Evolutionary conservation across 345 rosid genomes (phyloP).

Genomic region (Fremontodendron californicum): DNA sequence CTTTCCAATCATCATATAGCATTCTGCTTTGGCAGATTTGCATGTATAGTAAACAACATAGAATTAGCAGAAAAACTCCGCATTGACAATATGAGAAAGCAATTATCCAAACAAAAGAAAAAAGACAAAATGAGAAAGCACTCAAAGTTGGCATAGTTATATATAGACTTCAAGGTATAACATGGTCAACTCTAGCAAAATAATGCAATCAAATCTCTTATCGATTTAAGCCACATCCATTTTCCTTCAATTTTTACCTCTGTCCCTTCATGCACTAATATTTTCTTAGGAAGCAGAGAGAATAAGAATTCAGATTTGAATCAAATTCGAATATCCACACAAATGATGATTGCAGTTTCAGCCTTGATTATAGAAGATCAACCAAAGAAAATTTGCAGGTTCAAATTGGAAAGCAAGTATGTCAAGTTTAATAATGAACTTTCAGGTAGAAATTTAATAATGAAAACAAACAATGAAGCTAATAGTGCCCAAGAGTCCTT

Average conservation of each 20-base stretch:
- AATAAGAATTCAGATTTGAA: background rate
- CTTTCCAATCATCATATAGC: background rate
- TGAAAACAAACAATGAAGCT: background rate
- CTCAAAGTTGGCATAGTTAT: background rate
- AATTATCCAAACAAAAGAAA: too few species aligned
- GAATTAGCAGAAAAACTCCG: background rate
- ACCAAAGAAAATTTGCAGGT: background rate
- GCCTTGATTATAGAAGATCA: background rate
- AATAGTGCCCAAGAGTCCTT: background rate
- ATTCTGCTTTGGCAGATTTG: background rate
- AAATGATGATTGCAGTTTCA: background rate
- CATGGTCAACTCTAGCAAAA: background rate
- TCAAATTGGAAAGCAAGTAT: background rate
- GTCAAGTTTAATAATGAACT: background rate
- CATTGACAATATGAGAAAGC: background rate
- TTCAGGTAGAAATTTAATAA: too few species aligned
- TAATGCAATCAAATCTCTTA: background rate
- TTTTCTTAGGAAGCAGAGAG: background rate
- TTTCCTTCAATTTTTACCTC: background rate
- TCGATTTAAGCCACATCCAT: background rate
- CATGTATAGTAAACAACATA: background rate
- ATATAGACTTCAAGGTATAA: background rate
- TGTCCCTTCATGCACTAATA: background rate
- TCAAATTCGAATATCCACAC: background rate
- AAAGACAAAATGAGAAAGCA: background rate